Percentiles rank a stretch among this genome's conserved stretches.
Evolutionary conservation across 345 rosid genomes (phyloP).

Genomic region (Boechera stricta): DNA sequence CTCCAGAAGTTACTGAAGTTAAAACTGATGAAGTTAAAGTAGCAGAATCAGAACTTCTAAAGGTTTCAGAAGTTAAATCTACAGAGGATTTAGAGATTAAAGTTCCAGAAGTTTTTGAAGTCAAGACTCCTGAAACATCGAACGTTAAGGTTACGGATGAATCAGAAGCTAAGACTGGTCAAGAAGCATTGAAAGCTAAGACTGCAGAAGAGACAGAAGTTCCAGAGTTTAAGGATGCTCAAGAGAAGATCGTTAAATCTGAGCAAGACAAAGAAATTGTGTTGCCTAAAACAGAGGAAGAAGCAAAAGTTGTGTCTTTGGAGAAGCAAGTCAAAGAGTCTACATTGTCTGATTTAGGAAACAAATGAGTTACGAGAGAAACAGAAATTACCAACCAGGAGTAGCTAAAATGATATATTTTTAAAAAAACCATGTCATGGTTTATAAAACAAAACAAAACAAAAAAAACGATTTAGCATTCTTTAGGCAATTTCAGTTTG

Average conservation of each 20-base stretch:
- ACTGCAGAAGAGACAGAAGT: conserved; percentile 8
- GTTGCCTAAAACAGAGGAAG: conserved; percentile 8
- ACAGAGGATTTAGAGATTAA: conserved; percentile 33
- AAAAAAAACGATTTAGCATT: not conserved
- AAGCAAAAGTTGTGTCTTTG: conserved; percentile 16
- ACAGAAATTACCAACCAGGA: conserved; percentile 25
- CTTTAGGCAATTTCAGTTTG: conserved; percentile 37
- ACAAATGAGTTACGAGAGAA: conserved; percentile 24
- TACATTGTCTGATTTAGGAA: conserved; percentile 22
- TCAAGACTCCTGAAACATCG: conserved; percentile 21
- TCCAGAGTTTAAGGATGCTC: conserved; percentile 36
- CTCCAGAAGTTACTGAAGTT: conserved; percentile 3
- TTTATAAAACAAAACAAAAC: not conserved
- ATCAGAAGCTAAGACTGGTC: conserved; percentile 12
- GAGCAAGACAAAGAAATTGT: conserved; percentile 18
- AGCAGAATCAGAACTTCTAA: conserved; percentile 37
- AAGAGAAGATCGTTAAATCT: conserved; percentile 30
- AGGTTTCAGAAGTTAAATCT: conserved; percentile 39
- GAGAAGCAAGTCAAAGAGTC: conserved; percentile 37
- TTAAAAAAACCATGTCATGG: not conserved
- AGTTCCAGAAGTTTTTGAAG: conserved; percentile 33
- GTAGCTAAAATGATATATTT: conserved; percentile 20
- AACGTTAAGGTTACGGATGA: not conserved
- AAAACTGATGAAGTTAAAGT: conserved; percentile 28
- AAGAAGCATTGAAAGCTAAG: conserved; percentile 19